These are phyloP conservation scores for Echeveria elegans DNA, from an alignment of 164 flowering plant species.

Conservation along the genomic window DNA sequence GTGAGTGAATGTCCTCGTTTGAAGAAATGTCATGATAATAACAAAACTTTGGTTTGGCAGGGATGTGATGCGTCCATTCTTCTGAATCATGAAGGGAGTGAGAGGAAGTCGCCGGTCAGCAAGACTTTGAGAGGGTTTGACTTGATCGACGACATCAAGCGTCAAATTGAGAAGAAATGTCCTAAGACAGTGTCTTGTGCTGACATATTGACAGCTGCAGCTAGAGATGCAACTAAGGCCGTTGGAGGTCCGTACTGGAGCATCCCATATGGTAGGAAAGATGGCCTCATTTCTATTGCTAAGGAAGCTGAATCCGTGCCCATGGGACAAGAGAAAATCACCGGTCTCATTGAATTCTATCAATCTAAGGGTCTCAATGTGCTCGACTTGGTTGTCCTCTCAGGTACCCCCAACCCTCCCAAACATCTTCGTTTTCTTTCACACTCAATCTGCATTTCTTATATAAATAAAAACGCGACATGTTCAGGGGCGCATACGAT, in stretches of 20 bases:
- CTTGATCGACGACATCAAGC: slow-evolving; percentile 60
- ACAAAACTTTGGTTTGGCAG: no score
- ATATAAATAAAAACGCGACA: background rate
- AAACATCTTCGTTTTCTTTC: background rate
- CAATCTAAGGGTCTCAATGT: slow-evolving; percentile 48
- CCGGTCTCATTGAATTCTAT: slow-evolving; percentile 41
- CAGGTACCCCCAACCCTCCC: slow-evolving; percentile 42
- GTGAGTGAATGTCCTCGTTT: no score
- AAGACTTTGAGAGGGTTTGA: slow-evolving; percentile 60
- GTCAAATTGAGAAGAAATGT: slow-evolving; percentile 53
- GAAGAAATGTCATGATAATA: no score
- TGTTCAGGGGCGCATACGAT: slow-evolving; percentile 69
- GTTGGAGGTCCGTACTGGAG: slow-evolving; percentile 61
- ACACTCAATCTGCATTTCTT: background rate
- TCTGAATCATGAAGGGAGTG: slow-evolving; percentile 51
- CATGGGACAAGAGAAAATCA: slow-evolving; percentile 47
- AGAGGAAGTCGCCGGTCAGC: slow-evolving; percentile 78
- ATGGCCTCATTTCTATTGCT: slow-evolving; percentile 46
- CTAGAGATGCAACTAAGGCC: slow-evolving; percentile 54
- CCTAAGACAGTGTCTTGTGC: slow-evolving; percentile 76
- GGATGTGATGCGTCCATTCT: slow-evolving; percentile 28
- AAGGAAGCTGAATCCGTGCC: slow-evolving; percentile 50
- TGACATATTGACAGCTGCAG: slow-evolving; percentile 62
- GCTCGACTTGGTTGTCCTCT: slow-evolving; percentile 59
- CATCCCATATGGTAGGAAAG: slow-evolving; percentile 64